A percentile compares a stretch with the other conserved stretches of the same genome.
phyloP scores from a whole-genome alignment of 345 rosid genomes.

The Passiflora organensis region DNA sequence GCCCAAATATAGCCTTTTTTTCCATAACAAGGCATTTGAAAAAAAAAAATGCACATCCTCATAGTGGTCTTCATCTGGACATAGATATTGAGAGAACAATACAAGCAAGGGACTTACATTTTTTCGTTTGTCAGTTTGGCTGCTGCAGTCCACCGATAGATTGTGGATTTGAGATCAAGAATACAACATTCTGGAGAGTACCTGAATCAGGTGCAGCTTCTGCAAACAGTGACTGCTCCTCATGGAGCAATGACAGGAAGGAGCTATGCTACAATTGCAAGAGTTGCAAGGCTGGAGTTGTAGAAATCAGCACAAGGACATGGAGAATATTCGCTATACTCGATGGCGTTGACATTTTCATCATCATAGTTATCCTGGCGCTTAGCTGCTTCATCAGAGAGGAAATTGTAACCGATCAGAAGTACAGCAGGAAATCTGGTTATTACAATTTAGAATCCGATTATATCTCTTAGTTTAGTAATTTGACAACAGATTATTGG shows the following conservation, averaged over 20 bases:
- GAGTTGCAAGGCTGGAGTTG: slow-evolving; percentile 13
- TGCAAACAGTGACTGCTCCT: neutral
- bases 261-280: slow-evolving; percentile 17
- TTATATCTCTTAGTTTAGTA: no score
- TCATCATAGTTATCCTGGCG: neutral
- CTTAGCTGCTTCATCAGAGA: slow-evolving; percentile 10
- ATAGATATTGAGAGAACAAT: no score
- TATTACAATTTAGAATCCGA: no score
- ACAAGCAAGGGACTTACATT: neutral
- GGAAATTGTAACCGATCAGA: neutral
- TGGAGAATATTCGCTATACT: slow-evolving; percentile 11
- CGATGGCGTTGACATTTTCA: slow-evolving; percentile 6
- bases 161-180: slow-evolving; percentile 13
- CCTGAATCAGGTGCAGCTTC: slow-evolving; percentile 4
- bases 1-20: no score
- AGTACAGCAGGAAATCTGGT: neutral
- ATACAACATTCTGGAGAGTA: slow-evolving; percentile 9
- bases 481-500: no score
- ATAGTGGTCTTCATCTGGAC: neutral
- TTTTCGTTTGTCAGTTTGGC: neutral
- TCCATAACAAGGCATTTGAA: no score
- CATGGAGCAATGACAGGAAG: slow-evolving; percentile 14
- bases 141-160: slow-evolving; percentile 18
- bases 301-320: neutral
- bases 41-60: neutral